Percentiles rank a stretch among this genome's conserved stretches.
Conservation (phyloP, 2,329 filamentous ascomycete genomes). For the Dactylellina haptotyla region DNA sequence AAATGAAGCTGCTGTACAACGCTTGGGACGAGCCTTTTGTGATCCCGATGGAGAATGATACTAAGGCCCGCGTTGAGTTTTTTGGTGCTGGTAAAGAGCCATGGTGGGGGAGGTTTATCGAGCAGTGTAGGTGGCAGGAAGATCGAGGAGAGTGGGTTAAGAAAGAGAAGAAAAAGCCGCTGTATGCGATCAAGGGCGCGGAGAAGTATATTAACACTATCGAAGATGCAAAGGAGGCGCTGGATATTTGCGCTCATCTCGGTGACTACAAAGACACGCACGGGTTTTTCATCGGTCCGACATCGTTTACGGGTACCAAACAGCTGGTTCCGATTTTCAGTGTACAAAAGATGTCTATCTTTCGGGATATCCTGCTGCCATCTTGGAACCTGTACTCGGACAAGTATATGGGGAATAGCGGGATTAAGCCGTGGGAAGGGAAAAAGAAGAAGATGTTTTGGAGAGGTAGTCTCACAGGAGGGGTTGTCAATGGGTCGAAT, state of each 20-base stretch:
- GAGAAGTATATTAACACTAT: slow-evolving; percentile 21
- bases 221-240: slow-evolving; percentile 17
- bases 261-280: slow-evolving; percentile 64
- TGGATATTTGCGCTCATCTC: slow-evolving; percentile 64
- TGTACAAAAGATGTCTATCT: slow-evolving; percentile 63
- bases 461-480: slow-evolving; percentile 67
- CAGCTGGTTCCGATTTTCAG: slow-evolving; percentile 65
- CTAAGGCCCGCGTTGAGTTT: slow-evolving; percentile 26
- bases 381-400: slow-evolving; percentile 65
- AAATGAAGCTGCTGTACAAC: slow-evolving; percentile 13
- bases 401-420: slow-evolving; percentile 62
- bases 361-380: slow-evolving; percentile 67
- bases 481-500: slow-evolving; percentile 59
- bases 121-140: slow-evolving; percentile 19
- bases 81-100: neutral
- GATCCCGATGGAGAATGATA: slow-evolving; percentile 39
- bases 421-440: slow-evolving; percentile 65
- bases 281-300: slow-evolving; percentile 64
- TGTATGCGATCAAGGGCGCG: neutral
- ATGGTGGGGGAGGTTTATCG: slow-evolving; percentile 16
- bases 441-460: slow-evolving; percentile 69
- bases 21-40: slow-evolving; percentile 54
- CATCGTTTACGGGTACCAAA: slow-evolving; percentile 62
- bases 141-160: neutral
- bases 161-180: neutral